Evolutionary conservation across 2,329 filamentous ascomycete species (phyloP).

Genomic region (Colletotrichum eremochloae): DNA sequence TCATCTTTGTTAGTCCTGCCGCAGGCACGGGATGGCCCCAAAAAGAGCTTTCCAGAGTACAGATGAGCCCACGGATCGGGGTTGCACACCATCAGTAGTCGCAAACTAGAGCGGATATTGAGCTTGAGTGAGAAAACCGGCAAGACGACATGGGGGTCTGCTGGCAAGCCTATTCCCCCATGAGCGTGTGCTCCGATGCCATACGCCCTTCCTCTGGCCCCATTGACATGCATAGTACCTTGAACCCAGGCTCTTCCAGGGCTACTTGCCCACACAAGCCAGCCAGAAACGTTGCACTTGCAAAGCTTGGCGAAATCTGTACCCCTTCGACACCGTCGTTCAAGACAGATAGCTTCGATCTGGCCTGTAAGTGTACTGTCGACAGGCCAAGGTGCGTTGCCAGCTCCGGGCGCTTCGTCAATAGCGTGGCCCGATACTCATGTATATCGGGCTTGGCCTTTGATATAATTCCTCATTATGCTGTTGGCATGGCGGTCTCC

Average conservation of each 20-base stretch:
- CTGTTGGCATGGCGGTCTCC: background rate
- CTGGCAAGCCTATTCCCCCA: slow-evolving; percentile 16
- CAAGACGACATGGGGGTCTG: slow-evolving; percentile 19
- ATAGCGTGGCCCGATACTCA: background rate
- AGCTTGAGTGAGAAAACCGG: background rate
- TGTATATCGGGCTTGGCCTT: background rate
- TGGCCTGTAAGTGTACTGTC: background rate
- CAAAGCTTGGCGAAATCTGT: slow-evolving; percentile 34
- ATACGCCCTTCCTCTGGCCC: slow-evolving; percentile 26
- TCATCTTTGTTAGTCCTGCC: slow-evolving; percentile 25
- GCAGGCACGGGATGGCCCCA: slow-evolving; percentile 28
- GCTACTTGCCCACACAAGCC: slow-evolving; percentile 10
- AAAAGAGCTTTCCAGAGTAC: slow-evolving; percentile 13
- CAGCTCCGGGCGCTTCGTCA: slow-evolving; percentile 5
- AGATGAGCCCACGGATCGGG: slow-evolving; percentile 28
- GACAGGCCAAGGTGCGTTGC: background rate
- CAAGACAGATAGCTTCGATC: slow-evolving; percentile 10
- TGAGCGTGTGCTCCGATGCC: slow-evolving; percentile 38
- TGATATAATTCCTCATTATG: background rate
- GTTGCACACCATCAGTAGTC: slow-evolving; percentile 26
- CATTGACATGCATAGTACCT: slow-evolving; percentile 30
- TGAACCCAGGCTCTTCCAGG: slow-evolving; percentile 13
- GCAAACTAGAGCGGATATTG: slow-evolving; percentile 31
- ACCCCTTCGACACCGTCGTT: slow-evolving; percentile 13
- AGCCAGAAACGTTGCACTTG: slow-evolving; percentile 18